Evolutionary conservation across 441 rosid species (phyloP).

Genomic region (Jatropha multifida): DNA sequence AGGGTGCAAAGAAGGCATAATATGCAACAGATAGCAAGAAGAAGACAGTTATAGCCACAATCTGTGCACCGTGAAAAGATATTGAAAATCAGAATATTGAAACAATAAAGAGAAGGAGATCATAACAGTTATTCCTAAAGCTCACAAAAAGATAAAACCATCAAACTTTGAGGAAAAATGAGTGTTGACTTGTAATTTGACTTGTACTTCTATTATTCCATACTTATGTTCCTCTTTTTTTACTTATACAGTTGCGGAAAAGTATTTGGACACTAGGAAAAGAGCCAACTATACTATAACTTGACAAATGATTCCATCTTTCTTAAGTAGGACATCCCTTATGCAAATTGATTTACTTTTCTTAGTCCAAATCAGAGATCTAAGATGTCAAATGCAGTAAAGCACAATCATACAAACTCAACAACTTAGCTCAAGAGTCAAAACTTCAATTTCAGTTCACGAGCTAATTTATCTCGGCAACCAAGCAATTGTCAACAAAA

Average conservation of each 20-base stretch:
- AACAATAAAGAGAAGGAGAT: conserved; percentile 7
- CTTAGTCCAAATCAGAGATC: background rate
- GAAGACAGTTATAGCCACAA: conserved; percentile 83
- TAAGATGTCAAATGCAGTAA: background rate
- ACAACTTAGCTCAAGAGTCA: background rate
- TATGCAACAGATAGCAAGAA: conserved; percentile 77
- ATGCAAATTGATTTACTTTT: conserved; percentile 4
- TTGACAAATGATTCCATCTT: conserved; percentile 4
- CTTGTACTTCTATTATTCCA: background rate
- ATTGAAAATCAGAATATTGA: background rate
- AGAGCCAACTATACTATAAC: background rate
- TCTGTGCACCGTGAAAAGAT: conserved; percentile 44
- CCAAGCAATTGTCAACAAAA: conserved; percentile 13
- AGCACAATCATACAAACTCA: background rate
- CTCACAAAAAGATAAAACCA: conserved; percentile 13
- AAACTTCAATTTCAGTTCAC: background rate
- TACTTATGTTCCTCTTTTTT: background rate
- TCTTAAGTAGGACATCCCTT: conserved; percentile 6
- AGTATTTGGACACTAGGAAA: background rate
- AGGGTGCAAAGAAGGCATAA: conserved; percentile 96
- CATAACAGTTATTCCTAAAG: conserved; percentile 3
- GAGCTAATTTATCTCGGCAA: background rate
- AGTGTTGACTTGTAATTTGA: background rate
- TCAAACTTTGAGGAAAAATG: background rate
- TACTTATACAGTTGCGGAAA: background rate